Percentiles rank a stretch among this genome's conserved stretches.
phyloP scores from a whole-genome alignment of 106 monocot species.

The Dendrobium catenatum region DNA sequence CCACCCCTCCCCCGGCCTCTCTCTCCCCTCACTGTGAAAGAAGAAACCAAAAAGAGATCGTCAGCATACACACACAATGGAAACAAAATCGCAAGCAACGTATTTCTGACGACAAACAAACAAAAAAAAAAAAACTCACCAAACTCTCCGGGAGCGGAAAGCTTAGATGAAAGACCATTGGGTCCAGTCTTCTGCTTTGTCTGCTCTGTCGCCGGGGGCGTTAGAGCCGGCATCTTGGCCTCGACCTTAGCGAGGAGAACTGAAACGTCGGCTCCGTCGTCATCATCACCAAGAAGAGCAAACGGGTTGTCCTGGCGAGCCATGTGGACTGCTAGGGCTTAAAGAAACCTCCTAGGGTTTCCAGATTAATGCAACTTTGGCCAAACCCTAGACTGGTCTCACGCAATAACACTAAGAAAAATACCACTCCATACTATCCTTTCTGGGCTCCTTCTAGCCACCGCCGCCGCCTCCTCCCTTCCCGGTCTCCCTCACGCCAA shows the following conservation, averaged over 20 bases:
- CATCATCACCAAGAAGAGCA: conserved; percentile 25
- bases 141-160: neutral
- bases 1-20: conserved; percentile 17
- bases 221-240: conserved; percentile 13
- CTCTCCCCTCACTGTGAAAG: conserved; percentile 11
- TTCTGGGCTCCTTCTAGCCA: neutral
- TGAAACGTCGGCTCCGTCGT: conserved; percentile 17
- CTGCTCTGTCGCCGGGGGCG: neutral
- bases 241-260: conserved; percentile 15
- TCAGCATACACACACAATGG: neutral
- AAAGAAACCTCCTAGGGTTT: neutral
- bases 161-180: conserved; percentile 7
- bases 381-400: neutral
- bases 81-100: neutral
- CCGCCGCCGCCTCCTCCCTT: neutral
- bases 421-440: neutral
- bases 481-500: neutral
- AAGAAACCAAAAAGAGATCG: neutral
- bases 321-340: neutral
- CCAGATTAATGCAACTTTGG: too few relatives aligned
- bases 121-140: neutral
- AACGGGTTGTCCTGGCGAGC: conserved; percentile 20
- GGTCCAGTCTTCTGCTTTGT: conserved; percentile 3
- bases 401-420: neutral
- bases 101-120: neutral